phyloP scores from a whole-genome alignment of 768 basidiomycete species.

The Termitomyces sp. region DNA sequence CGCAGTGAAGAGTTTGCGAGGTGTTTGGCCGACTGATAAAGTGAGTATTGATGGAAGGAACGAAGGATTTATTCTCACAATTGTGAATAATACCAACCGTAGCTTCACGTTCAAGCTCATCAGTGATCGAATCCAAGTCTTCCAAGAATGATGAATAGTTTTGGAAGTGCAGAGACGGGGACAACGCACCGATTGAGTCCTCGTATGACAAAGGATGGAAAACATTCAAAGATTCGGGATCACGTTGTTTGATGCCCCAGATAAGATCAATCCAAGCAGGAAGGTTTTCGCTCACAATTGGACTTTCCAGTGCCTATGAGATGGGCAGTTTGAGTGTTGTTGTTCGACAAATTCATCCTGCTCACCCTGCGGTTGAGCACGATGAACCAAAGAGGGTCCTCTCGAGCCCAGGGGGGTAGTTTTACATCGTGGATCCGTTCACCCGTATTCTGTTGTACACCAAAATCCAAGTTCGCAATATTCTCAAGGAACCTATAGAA shows the following conservation, averaged over 20 bases:
- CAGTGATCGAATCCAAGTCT: slow-evolving; percentile 84
- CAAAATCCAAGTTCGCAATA: slow-evolving; percentile 72
- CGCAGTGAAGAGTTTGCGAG: slow-evolving; percentile 71
- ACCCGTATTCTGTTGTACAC: slow-evolving; percentile 62
- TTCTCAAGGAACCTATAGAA: slow-evolving; percentile 74
- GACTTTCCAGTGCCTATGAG: slow-evolving; percentile 77
- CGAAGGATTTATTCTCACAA: slow-evolving; percentile 41
- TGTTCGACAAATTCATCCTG: background rate
- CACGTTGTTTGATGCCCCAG: slow-evolving; percentile 85
- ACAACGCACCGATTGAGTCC: slow-evolving; percentile 65
- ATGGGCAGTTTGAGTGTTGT: background rate
- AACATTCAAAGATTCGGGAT: slow-evolving; percentile 69
- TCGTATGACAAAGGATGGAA: slow-evolving; percentile 95
- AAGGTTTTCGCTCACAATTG: slow-evolving; percentile 77
- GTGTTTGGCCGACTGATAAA: slow-evolving; percentile 80
- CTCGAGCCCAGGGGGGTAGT: slow-evolving; percentile 85
- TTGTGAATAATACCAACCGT: slow-evolving; percentile 95
- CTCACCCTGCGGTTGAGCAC: slow-evolving; percentile 65
- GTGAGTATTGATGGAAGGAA: background rate
- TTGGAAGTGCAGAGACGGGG: background rate
- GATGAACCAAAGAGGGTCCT: slow-evolving; percentile 80
- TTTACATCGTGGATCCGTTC: slow-evolving; percentile 85
- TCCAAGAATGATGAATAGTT: background rate
- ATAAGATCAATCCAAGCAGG: slow-evolving; percentile 92
- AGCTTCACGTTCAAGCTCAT: slow-evolving; percentile 85